Conservation (phyloP, 2,329 filamentous ascomycete species). For the Sphaerulina populicola region DNA sequence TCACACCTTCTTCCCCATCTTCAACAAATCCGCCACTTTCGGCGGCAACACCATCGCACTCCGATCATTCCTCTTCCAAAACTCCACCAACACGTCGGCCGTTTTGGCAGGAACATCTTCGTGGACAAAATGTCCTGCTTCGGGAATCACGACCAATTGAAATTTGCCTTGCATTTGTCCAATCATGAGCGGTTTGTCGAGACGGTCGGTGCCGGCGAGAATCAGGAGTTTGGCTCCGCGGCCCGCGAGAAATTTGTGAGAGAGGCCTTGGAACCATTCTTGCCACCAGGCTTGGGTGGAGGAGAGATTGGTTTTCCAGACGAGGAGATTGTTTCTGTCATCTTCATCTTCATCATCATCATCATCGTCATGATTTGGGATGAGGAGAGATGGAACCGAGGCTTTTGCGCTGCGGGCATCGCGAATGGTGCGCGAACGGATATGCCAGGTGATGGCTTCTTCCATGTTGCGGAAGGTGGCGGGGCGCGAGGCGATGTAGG, state of each 20-base stretch:
- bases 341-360: too few species aligned
- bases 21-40: constrained; percentile 58
- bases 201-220: constrained; percentile 77
- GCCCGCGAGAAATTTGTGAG: constrained; percentile 74
- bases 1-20: constrained; percentile 45
- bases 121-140: constrained; percentile 93
- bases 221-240: constrained; percentile 76
- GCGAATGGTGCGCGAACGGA: constrained; percentile 76
- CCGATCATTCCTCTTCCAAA: constrained; percentile 84
- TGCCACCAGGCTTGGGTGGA: constrained; percentile 88
- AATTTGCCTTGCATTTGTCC: constrained; percentile 99
- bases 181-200: constrained; percentile 89
- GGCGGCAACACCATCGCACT: constrained; percentile 77
- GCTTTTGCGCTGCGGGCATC: constrained; percentile 75
- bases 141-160: constrained; percentile 85
- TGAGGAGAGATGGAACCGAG: constrained; percentile 75
- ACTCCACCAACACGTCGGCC: constrained; percentile 76
- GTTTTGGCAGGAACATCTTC: constrained; percentile 90
- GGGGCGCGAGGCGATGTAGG: constrained; percentile 76
- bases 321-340: constrained; percentile 43
- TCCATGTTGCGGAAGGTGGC: constrained; percentile 66
- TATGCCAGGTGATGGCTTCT: constrained; percentile 87
- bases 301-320: constrained; percentile 77
- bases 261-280: constrained; percentile 83
- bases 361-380: constrained; percentile 27